phyloP scores from a whole-genome alignment of 345 rosid genomes.

The Camelina sativa region DNA sequence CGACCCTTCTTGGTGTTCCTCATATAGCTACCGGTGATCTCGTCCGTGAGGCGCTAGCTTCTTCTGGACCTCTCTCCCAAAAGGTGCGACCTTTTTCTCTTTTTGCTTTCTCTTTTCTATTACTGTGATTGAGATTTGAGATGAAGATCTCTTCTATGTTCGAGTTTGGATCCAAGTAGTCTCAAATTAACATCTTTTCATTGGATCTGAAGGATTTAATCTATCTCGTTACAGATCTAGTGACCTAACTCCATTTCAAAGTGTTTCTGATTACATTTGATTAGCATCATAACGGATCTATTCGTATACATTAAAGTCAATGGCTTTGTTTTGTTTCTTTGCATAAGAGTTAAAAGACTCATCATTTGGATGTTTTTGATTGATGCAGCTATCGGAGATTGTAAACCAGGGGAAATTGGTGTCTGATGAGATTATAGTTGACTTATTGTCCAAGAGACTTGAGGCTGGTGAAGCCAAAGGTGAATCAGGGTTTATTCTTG shows the following conservation, averaged over 20 bases:
- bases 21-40: constrained; percentile 99
- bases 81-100: constrained; percentile 49
- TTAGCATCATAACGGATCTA: constrained; percentile 14
- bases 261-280: background rate
- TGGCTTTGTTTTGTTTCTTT: background rate
- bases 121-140: background rate
- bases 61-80: constrained; percentile 72
- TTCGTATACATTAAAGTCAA: constrained; percentile 1
- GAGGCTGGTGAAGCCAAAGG: constrained; percentile 79
- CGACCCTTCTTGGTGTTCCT: constrained; percentile 78
- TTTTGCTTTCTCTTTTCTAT: background rate
- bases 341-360: background rate
- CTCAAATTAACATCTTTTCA: background rate
- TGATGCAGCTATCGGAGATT: constrained; percentile 71
- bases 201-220: constrained; percentile 23
- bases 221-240: constrained; percentile 17
- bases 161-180: background rate
- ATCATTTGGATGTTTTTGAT: constrained; percentile 7
- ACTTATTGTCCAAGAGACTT: constrained; percentile 77
- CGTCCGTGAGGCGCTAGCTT: constrained; percentile 84
- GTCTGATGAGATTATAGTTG: constrained; percentile 78
- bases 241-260: background rate
- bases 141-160: background rate
- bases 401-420: constrained; percentile 88
- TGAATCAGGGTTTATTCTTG: constrained; percentile 93